Percentiles rank a stretch among this genome's conserved stretches.
Evolutionary conservation across 2,329 filamentous ascomycete species (phyloP).

Genomic region (Ambrosiella cleistominuta): DNA sequence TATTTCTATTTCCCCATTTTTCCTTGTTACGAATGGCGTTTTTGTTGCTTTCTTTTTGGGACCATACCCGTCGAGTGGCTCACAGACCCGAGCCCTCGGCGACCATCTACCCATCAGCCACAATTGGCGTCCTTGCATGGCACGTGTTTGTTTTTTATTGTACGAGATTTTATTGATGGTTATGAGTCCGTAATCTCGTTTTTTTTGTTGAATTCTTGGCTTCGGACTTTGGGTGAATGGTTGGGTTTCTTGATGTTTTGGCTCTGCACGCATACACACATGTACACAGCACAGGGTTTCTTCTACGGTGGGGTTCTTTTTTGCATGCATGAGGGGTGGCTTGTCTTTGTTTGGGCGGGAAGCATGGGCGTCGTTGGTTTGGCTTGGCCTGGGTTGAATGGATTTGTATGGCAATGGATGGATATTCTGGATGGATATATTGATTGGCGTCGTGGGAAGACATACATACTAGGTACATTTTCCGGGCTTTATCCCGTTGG

Average conservation of each 20-base stretch:
- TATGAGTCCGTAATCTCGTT: too few relatives aligned
- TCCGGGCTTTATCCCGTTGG: neutral
- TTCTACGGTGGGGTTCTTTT: too few relatives aligned
- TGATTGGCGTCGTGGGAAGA: neutral
- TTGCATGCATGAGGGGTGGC: neutral
- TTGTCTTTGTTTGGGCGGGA: neutral
- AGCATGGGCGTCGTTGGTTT: neutral
- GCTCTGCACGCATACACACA: too few relatives aligned
- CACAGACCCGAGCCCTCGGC: too few relatives aligned
- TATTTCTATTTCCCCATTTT: neutral
- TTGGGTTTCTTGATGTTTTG: too few relatives aligned
- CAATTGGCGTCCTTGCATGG: too few relatives aligned
- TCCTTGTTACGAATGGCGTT: neutral
- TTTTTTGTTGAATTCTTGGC: too few relatives aligned
- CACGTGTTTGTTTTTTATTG: too few relatives aligned
- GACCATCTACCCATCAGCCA: too few relatives aligned
- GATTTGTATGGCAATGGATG: neutral
- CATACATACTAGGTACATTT: slow-evolving; percentile 1
- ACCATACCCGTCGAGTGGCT: neutral
- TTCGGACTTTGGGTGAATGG: too few relatives aligned
- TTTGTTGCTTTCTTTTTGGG: neutral
- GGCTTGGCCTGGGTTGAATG: neutral
- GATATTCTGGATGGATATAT: neutral
- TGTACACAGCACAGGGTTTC: too few relatives aligned
- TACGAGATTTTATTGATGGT: too few relatives aligned